phyloP scores from a whole-genome alignment of 768 basidiomycete genomes.

The Auriscalpium orientale region DNA sequence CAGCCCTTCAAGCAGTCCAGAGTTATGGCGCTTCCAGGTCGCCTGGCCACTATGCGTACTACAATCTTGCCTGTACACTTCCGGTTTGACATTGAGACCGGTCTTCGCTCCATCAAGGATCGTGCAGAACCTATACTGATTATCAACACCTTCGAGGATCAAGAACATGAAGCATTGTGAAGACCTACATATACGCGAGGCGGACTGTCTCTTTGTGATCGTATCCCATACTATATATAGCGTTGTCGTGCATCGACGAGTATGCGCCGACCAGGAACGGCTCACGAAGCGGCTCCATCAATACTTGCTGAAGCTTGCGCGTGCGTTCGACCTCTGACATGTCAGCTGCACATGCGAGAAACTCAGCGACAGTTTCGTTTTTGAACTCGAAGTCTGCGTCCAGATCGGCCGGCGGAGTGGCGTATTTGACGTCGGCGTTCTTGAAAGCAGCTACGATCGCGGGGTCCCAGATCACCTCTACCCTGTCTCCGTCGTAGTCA shows the following conservation, averaged over 20 bases:
- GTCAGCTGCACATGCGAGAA: slow-evolving; percentile 25
- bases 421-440: slow-evolving; percentile 43
- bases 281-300: slow-evolving; percentile 44
- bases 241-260: slow-evolving; percentile 43
- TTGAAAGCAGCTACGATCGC: slow-evolving; percentile 45
- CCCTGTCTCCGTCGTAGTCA: slow-evolving; percentile 68
- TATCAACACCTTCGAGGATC: neutral
- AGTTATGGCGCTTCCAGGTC: slow-evolving; percentile 16
- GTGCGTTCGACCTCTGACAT: slow-evolving; percentile 20
- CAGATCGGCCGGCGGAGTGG: slow-evolving; percentile 41
- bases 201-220: slow-evolving; percentile 37
- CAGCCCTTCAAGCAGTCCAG: neutral
- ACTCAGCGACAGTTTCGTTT: slow-evolving; percentile 37
- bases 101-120: slow-evolving; percentile 57
- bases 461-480: slow-evolving; percentile 50
- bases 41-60: neutral
- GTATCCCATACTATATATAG: slow-evolving; percentile 49
- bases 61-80: slow-evolving; percentile 18
- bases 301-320: slow-evolving; percentile 36
- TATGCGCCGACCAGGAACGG: slow-evolving; percentile 45
- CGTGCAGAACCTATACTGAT: slow-evolving; percentile 35
- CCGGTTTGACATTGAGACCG: slow-evolving; percentile 36
- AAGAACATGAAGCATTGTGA: neutral
- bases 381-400: slow-evolving; percentile 33
- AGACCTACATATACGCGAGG: slow-evolving; percentile 47